Evolutionary conservation across 2,329 filamentous ascomycete species (phyloP), one percentile per base, ranked within the genome.

Genomic region (Penicillium crustosum): DNA sequence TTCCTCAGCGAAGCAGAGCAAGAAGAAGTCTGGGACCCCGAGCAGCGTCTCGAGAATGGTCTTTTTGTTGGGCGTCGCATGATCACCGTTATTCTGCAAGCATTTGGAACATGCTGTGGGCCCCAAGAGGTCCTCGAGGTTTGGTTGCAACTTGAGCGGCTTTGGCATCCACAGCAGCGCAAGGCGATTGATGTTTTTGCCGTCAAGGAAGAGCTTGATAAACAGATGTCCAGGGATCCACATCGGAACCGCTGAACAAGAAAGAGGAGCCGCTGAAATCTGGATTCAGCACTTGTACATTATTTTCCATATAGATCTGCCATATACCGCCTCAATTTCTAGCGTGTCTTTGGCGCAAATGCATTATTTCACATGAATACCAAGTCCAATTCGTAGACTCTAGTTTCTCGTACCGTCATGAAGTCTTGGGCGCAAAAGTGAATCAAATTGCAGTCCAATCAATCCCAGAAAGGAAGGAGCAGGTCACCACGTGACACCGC

Each of bases 11-110:
- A 60, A 33, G 25, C 31, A 45, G 29, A 56, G 31, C 21, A 49
- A 47, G 50, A 51, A 39, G 50, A 51, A 42, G 10, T 51, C n/a
- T 31, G 60, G 54, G 61, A 68, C 4, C 52, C 71, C 13, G 68
- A 72, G 27, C 66, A 61, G 36, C 69, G 68, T 44, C 66, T 77
- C 19, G 72, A 76, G 36, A 77, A 77, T 55, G 72, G 71, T 4
- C 69, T 78, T 13, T 78, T 77, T 49, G 61, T 78, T 9, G 75
- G 76, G n/a, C 74, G 74, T 25, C 71, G 69, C 45, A 72, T 78
- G 62, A 70, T 76, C 27, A 69, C 75, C 42, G 62, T 69, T 19
- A 75, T 76, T 47, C 61, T 78, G 29, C 73, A 71, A 41, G 76
- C 76, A 6, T 77, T 77, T 62, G 72, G 71, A 41, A 61, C 67